phyloP scores from a whole-genome alignment of 148 eudicot genomes.

The Amaranthus hypochondriacus region DNA sequence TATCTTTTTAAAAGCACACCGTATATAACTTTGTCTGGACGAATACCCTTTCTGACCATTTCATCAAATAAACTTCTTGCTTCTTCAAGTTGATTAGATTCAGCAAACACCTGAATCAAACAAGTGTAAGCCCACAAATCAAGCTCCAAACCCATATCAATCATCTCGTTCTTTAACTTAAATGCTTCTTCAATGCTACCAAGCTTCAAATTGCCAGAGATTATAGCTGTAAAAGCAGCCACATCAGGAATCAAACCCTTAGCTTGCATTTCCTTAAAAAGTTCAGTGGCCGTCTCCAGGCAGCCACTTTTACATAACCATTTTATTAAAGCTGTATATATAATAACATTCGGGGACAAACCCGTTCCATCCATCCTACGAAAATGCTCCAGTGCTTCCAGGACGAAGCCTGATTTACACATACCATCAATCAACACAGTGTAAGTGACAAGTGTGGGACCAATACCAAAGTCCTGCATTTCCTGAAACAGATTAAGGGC shows the following conservation, averaged over 20 bases:
- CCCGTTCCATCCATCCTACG: constrained; percentile 40
- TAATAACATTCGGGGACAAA: constrained; percentile 59
- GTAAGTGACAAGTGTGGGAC: constrained; percentile 63
- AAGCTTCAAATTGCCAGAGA: constrained; percentile 66
- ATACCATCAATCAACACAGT: constrained; percentile 69
- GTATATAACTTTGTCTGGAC: constrained; percentile 74
- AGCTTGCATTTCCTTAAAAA: constrained; percentile 63
- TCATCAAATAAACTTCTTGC: constrained; percentile 64
- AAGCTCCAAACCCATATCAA: constrained; percentile 56
- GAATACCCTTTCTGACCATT: constrained; percentile 68
- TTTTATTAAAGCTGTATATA: constrained; percentile 76
- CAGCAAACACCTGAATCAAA: constrained; percentile 65
- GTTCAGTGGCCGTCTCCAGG: constrained; percentile 48
- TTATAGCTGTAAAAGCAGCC: constrained; percentile 68
- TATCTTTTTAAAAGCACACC: constrained; percentile 57
- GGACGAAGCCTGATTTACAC: constrained; percentile 66
- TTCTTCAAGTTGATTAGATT: constrained; percentile 42
- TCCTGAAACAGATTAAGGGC: constrained; percentile 61
- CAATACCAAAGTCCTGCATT: constrained; percentile 55
- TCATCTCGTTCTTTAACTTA: constrained; percentile 47
- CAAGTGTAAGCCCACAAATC: constrained; percentile 78
- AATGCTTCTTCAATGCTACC: constrained; percentile 74
- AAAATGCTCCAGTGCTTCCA: constrained; percentile 60
- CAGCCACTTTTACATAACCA: constrained; percentile 65
- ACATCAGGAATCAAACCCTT: constrained; percentile 77